Percentiles rank a stretch among this genome's conserved stretches.
These are phyloP conservation scores for Glycine soja DNA, from an alignment of 306 rosid genomes.

Conservation along the genomic window DNA sequence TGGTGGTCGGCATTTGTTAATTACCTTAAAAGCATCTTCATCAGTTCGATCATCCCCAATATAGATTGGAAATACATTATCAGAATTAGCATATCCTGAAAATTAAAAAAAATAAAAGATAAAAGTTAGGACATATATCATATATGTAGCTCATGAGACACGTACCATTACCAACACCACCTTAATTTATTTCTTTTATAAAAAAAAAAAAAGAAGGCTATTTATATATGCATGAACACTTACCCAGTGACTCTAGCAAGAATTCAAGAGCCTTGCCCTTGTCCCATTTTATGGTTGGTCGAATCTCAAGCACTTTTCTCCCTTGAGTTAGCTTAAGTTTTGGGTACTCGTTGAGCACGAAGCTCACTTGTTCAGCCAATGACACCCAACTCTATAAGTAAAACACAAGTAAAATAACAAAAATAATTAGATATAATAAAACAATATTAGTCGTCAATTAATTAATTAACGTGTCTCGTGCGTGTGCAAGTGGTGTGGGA, in stretches of 20 bases:
- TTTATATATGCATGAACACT: slow-evolving; percentile 24
- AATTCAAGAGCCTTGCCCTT: slow-evolving; percentile 97
- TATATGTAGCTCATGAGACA: neutral
- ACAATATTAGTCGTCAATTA: neutral
- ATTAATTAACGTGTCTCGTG: slow-evolving; percentile 6
- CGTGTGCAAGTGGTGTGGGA: neutral
- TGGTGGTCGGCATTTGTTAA: neutral
- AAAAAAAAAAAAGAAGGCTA: neutral
- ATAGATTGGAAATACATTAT: slow-evolving; percentile 73
- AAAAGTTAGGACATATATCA: neutral
- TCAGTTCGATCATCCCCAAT: slow-evolving; percentile 94
- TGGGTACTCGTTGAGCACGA: slow-evolving; percentile 72
- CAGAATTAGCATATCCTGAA: slow-evolving; percentile 73
- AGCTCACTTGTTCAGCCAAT: slow-evolving; percentile 74
- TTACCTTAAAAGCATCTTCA: slow-evolving; percentile 94
- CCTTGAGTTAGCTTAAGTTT: slow-evolving; percentile 75
- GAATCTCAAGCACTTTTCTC: slow-evolving; percentile 83
- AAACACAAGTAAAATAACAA: neutral
- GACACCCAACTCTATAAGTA: slow-evolving; percentile 81
- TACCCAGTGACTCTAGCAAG: slow-evolving; percentile 82
- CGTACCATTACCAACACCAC: neutral
- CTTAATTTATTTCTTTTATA: neutral
- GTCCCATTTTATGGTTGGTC: slow-evolving; percentile 98
- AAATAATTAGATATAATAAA: slow-evolving; percentile 7
- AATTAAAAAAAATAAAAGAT: neutral